Base-by-base conservation (phyloP, 805 yeast species). In the Candida dajiaensis region DNA sequence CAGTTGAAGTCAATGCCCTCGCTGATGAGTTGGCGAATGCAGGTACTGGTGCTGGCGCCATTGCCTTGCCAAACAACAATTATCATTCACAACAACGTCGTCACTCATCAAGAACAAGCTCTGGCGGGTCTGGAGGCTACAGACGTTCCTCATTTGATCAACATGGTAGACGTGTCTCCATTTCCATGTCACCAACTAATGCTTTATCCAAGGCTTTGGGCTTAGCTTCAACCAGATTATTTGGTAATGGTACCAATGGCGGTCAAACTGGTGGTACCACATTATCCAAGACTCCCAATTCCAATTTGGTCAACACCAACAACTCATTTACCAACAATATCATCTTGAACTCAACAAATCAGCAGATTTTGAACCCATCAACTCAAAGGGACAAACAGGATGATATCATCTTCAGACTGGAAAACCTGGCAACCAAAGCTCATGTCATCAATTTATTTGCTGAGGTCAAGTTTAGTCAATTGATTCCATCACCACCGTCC, bases 1-100 rank as follows among this genome's bases (percentile, higher is more conserved):
- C 94, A 0, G 97, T 92, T 4, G 98, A 94, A 62, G 95, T 92
- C 9, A 92, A 92, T 68, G 92, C 96, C 2, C 72, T 94, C 47
- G 99, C 99, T 3, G 98, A 92, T 64, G 97, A 90, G 62, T 69
- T 92, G 43, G 90, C 88, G 15, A 69, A 71, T 48, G 82, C 82
- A 3, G 82, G 81, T 2, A 65, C 71, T 47, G 73, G 76, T 7
- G 72, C 74, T 6, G 72, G 74, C 28, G 81, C 77, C 1, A 72
- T 70, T 50, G 68, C 61, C 60, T 57, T 64, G 16, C 63, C 63
- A 35, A 49, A 47, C 29, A 53, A 52, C 22, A 51, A 53, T 21
- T 45, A 48, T 21, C 44, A 52, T 15, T 40, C 50, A 41, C 51
- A 48, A 43, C 58, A 59, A 40, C 55, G 58, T 38, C 58, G 62